A percentile compares a stretch with the other conserved stretches of the same genome.
These are phyloP conservation scores for Mycena maculata DNA, from an alignment of 768 basidiomycete genomes.

Conservation along the genomic window DNA sequence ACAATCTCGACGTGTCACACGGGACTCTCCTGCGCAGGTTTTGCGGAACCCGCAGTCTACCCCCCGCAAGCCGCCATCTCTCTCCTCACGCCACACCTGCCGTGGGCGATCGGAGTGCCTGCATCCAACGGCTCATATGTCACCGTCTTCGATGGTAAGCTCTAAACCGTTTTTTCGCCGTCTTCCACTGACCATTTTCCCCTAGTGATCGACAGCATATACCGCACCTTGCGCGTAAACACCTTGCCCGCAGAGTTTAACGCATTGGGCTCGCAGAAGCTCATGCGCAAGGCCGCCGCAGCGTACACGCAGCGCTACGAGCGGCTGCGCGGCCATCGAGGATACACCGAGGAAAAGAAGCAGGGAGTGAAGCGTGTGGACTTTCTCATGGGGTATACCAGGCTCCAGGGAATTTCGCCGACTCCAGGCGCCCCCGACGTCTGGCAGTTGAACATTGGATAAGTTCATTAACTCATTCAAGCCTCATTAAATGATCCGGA, in stretches of 20 bases:
- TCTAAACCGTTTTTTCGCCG: no score
- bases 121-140: slow-evolving; percentile 10
- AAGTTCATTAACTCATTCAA: no score
- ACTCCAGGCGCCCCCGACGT: neutral
- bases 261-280: slow-evolving; percentile 12
- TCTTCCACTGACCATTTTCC: no score
- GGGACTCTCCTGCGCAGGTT: slow-evolving; percentile 5
- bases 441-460: slow-evolving; percentile 20
- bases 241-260: slow-evolving; percentile 7
- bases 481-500: no score
- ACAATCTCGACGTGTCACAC: neutral
- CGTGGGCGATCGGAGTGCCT: slow-evolving; percentile 14
- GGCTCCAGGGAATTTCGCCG: slow-evolving; percentile 15
- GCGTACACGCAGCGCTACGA: slow-evolving; percentile 15
- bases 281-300: neutral
- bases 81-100: slow-evolving; percentile 16
- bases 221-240: slow-evolving; percentile 12
- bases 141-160: slow-evolving; percentile 19
- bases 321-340: slow-evolving; percentile 2
- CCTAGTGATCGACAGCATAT: neutral
- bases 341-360: slow-evolving; percentile 12
- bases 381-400: slow-evolving; percentile 23
- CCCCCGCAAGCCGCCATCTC: slow-evolving; percentile 7
- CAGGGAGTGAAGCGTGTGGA: slow-evolving; percentile 16
- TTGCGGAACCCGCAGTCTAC: slow-evolving; percentile 17